Conservation (phyloP, 2,329 filamentous ascomycete species). For the Colletotrichum magnum region DNA sequence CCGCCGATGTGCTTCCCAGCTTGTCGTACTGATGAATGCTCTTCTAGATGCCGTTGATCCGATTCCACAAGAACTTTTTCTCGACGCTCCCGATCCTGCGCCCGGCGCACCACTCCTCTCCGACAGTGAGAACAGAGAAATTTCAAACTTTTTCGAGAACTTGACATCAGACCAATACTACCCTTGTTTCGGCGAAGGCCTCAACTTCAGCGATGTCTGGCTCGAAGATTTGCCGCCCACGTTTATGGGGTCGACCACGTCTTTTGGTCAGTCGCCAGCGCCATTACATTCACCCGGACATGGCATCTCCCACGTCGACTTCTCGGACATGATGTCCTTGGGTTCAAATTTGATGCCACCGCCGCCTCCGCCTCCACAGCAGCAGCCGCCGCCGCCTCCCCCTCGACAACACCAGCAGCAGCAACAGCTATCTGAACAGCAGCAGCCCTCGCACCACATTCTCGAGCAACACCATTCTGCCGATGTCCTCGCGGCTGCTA, state of each 20-base stretch:
- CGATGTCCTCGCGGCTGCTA: slow-evolving; percentile 73
- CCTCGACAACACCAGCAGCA: slow-evolving; percentile 42
- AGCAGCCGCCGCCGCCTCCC: slow-evolving; percentile 47
- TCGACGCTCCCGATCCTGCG: slow-evolving; percentile 72
- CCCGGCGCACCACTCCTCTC: slow-evolving; percentile 76
- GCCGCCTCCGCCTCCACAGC: slow-evolving; percentile 51
- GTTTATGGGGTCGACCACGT: slow-evolving; percentile 76
- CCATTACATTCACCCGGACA: slow-evolving; percentile 47
- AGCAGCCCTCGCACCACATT: slow-evolving; percentile 38
- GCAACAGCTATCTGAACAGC: slow-evolving; percentile 41
- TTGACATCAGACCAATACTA: slow-evolving; percentile 66
- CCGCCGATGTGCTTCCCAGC: slow-evolving; percentile 8
- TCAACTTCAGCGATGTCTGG: slow-evolving; percentile 67
- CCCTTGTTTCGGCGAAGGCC: slow-evolving; percentile 65
- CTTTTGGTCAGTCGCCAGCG: slow-evolving; percentile 68
- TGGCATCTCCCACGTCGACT: slow-evolving; percentile 45
- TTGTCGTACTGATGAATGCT: slow-evolving; percentile 25
- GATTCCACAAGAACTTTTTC: slow-evolving; percentile 58
- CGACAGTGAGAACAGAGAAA: slow-evolving; percentile 71
- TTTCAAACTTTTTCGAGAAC: slow-evolving; percentile 71
- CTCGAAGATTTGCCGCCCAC: slow-evolving; percentile 70
- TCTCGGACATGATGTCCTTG: slow-evolving; percentile 48
- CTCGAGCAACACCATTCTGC: slow-evolving; percentile 56
- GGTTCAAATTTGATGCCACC: slow-evolving; percentile 54
- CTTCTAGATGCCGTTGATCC: slow-evolving; percentile 61